Evolutionary conservation across 306 rosid species (phyloP).

Genomic region (Hylodesmum podocarpum): DNA sequence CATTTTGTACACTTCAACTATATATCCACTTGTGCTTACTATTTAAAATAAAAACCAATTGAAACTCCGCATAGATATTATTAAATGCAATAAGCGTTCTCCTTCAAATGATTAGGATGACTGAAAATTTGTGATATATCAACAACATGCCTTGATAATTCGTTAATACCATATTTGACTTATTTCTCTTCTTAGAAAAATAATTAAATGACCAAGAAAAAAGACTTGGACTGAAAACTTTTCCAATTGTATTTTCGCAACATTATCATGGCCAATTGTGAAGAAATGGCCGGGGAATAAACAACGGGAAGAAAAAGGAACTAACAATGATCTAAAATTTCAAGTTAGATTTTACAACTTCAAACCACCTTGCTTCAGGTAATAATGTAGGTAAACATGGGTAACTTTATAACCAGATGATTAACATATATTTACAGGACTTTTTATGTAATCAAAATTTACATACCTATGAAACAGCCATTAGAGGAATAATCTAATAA

Average conservation of each 20-base stretch:
- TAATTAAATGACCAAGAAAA: neutral
- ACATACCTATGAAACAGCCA: constrained; percentile 36
- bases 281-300: constrained; percentile 7
- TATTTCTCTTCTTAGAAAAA: neutral
- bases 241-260: neutral
- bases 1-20: neutral
- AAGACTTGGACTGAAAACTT: neutral
- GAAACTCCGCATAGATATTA: too few species aligned
- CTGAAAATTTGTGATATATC: neutral
- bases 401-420: neutral
- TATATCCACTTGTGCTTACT: too few species aligned
- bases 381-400: neutral
- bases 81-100: neutral
- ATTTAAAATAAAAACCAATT: too few species aligned
- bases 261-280: neutral
- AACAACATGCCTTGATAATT: neutral
- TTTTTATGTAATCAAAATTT: constrained; percentile 20
- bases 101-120: neutral
- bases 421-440: constrained; percentile 6
- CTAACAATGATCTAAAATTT: constrained; percentile 8
- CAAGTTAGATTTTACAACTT: constrained; percentile 23
- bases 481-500: constrained; percentile 31
- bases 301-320: neutral
- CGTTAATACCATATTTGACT: neutral
- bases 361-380: constrained; percentile 21